Evolutionary conservation across 1,284 basidiomycete species (phyloP), one percentile per base, ranked within the genome.

Genomic region (Psilocybe mexicana): DNA sequence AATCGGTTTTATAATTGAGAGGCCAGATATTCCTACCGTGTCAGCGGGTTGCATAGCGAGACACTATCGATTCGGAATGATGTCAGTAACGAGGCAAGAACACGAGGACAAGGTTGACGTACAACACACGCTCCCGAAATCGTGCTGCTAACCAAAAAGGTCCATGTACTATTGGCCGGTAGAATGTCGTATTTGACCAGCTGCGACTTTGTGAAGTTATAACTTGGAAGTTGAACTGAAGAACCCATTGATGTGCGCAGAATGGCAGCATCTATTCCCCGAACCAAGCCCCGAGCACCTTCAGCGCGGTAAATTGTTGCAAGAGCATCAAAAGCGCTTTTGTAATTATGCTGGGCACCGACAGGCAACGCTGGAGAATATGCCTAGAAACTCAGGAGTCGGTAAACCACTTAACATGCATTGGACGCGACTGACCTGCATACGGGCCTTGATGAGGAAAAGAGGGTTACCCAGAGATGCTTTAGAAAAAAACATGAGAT

Each of bases 391-490:
- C 2, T 4, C n/a, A 45, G 35, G 26, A 45, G 36, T 44, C 60
- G 50, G 35, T 52, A 33, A 53, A 35, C 40, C 40, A n/a, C 30
- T 10, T 26, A 25, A 25, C n/a, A 55, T 12, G 5, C 26, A 18
- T 18, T 18, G 44, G 8, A 47, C 58, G 50, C 25, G 68, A n/a
- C 80, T 65, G 25, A 90, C 90, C 79, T 99, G 96, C 88, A 98
- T 96, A 47, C 96, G 86, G 6, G 96, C 96, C 77, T 99, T 99
- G 71, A 99, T 87, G 52, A 99, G 79, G 77, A 97, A 99, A 14
- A 99, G 79, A 0, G 97, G 96, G 67, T 96, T 98, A 49, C 96
- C 96, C 36, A 97, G 76, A 40, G 88, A 84, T 0, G 95, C 95
- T 93, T 33, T 33, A 6, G 4, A 62, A 42, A 58, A 36, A 11